phyloP scores from a whole-genome alignment of 106 monocot genomes.

The Apostasia shenzhenica region DNA sequence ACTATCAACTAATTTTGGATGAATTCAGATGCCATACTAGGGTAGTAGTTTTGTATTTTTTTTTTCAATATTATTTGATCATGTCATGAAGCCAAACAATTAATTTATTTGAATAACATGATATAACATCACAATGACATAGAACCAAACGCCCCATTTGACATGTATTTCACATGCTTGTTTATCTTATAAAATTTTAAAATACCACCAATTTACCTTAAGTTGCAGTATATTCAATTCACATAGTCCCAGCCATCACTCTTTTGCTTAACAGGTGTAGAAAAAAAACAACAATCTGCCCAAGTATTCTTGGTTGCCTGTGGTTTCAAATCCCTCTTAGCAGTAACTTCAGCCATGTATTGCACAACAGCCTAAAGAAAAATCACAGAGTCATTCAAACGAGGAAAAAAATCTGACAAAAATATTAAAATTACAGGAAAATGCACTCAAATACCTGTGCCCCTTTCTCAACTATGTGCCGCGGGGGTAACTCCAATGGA shows the following conservation, averaged over 20 bases:
- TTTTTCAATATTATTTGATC: no score
- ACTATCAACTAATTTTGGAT: no score
- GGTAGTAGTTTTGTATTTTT: no score
- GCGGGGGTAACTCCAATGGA: constrained; percentile 48
- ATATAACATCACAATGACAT: no score
- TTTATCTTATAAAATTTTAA: neutral
- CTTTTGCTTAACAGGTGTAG: constrained; percentile 52
- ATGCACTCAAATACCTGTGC: constrained; percentile 26
- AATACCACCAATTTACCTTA: constrained; percentile 5
- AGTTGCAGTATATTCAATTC: constrained; percentile 8
- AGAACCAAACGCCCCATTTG: neutral
- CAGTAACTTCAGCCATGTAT: constrained; percentile 52
- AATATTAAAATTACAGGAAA: neutral
- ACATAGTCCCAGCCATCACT: constrained; percentile 28
- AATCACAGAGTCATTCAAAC: neutral
- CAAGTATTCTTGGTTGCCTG: constrained; percentile 41
- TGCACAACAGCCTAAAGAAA: constrained; percentile 50
- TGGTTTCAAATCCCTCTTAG: constrained; percentile 29
- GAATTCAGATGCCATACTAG: no score
- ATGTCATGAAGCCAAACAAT: no score
- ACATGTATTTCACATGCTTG: neutral
- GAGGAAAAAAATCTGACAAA: neutral
- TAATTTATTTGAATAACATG: no score
- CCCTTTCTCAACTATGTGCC: constrained; percentile 28
- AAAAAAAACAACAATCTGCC: constrained; percentile 54